Base-by-base conservation (phyloP, 2,329 filamentous ascomycete species). In the Thelonectria discophora region DNA sequence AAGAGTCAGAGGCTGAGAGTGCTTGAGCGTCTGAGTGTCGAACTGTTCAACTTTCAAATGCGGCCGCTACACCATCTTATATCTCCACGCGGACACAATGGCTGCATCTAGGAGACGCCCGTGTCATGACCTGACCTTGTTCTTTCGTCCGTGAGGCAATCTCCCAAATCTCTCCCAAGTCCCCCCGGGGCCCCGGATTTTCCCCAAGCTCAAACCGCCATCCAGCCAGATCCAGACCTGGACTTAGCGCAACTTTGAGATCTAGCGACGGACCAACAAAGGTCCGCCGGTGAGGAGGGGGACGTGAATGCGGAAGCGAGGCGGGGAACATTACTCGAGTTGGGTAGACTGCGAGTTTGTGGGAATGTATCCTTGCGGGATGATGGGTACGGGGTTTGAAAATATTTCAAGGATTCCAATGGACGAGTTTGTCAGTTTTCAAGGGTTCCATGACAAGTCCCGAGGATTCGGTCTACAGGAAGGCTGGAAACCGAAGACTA, bases 161-260 rank as follows among this genome's bases (percentile, higher is more conserved):
- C 37, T 27, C 21, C 21, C 21, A 30, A 30, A 30, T 30, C 27
- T 30, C 7, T 10, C 4, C 27, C 27, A n/a, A n/a, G n/a, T 8
- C 45, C 57, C 50, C 50, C 51, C n/a, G 57, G 57, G 51, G 57
- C 57, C 57, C 57, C 57, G 47, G 57, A 55, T 51, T 59, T 54
- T 51, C 51, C 39, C 34, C 57, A 55, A 50, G 39, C 46, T 50
- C 27, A 60, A 60, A 40, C 27, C 48, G 21, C 42, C 57, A 40
- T 51, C 20, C 45, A 34, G 47, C 27, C 45, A 40, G n/a, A 55
- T 60, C 57, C 37, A 55, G 57, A 37, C 51, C 42, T 49, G 18
- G 6, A 32, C 13, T 24, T 59, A 53, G 56, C 20, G 43, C 37
- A 13, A 21, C 10, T 45, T 7, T 10, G 32, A 51, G 57, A 46